phyloP scores from a whole-genome alignment of 345 rosid genomes.

The Anacardium occidentale region DNA sequence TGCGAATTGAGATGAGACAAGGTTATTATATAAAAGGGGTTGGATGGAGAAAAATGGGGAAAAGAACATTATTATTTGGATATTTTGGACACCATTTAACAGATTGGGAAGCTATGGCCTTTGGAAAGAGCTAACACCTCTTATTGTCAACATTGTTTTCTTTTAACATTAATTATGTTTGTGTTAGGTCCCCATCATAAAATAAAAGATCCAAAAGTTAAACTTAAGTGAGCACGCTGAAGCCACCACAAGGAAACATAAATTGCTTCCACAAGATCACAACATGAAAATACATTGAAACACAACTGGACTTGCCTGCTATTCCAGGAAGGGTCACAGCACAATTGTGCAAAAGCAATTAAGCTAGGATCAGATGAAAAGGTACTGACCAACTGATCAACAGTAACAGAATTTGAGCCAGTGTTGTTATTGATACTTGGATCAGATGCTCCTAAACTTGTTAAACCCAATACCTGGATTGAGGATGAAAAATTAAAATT shows the following conservation, averaged over 20 bases:
- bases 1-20: no score
- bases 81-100: no score
- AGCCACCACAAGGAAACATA: background rate
- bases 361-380: conserved; percentile 97
- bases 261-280: background rate
- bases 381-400: conserved; percentile 92
- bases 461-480: conserved; percentile 77
- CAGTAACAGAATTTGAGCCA: conserved; percentile 53
- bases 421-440: conserved; percentile 30
- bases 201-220: no score
- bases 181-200: no score
- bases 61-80: no score
- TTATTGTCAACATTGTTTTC: no score
- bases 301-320: conserved; percentile 46
- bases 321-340: conserved; percentile 85
- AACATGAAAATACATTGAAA: background rate
- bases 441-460: conserved; percentile 42
- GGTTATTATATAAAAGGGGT: no score
- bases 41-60: no score
- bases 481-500: conserved; percentile 10
- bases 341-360: conserved; percentile 84
- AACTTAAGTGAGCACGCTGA: no score
- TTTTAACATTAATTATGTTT: no score
- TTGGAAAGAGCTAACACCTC: no score
- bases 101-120: no score